Evolutionary conservation across 208 protist species (phyloP), one percentile per base, ranked within the genome.

Genomic region (Angomonas deanei): DNA sequence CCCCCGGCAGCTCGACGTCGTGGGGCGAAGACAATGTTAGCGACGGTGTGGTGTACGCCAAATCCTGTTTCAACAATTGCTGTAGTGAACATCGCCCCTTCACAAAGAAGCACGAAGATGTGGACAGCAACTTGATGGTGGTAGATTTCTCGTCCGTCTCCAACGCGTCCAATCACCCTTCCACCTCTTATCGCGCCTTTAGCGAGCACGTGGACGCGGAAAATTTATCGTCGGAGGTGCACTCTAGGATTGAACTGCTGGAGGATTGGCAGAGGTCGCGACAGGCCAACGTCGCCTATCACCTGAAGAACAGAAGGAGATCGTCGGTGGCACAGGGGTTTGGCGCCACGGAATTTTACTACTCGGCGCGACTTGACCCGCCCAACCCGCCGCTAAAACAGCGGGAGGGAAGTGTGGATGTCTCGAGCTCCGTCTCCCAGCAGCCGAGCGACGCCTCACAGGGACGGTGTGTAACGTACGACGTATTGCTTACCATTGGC

Each of bases 191-290:
- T n/a, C n/a, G n/a, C n/a, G n/a, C n/a, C n/a, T n/a, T n/a, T n/a
- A n/a, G n/a, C n/a, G 4, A 4, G 17, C 17, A 4, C 31, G 19
- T 4, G 21, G 53, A 59, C 53, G 19, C 8, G n/a, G 11, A 24
- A 30, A 32, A 34, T 17, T 21, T 30, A 17, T 24, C 53, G 1
- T 24, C 53, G 28, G 32, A 17, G 0, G 70, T 66, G 23, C 53
- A 19, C 30, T 63, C 63, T 27, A 62, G 61, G 46, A 72, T 81
- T 28, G 60, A 68, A 34, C 55, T 38, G 10, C 62, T 81, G 38
- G 75, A 81, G 59, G 64, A 55, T 5, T 81, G 75, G 75, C 70
- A 56, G 42, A 21, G 57, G 11, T 61, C 72, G n/a, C 66, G 75
- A 17, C 48, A 61, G 23, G 36, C 55, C 19, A 54, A 68, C 46